phyloP scores from a whole-genome alignment of 495 filamentous ascomycete species.

The Sphaerosporella brunnea region DNA sequence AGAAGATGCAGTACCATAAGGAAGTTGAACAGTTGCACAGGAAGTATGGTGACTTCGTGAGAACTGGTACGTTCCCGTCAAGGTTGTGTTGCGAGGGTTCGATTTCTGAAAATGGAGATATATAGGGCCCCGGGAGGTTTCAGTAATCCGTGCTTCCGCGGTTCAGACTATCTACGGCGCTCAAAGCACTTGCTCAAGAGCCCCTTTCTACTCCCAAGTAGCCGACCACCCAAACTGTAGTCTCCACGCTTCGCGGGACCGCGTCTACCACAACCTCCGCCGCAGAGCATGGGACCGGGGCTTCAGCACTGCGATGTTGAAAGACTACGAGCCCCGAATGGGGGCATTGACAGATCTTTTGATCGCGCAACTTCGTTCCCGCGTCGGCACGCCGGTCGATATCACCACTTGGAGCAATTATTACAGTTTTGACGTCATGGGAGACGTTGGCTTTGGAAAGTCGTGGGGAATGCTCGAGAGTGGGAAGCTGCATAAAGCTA shows the following conservation, averaged over 20 bases:
- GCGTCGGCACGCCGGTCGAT: slow-evolving; percentile 26
- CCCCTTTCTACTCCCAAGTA: not conserved
- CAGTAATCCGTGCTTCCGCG: slow-evolving; percentile 34
- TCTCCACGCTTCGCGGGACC: not conserved
- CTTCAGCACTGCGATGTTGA: not conserved
- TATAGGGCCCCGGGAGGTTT: slow-evolving; percentile 40
- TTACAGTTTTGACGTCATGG: slow-evolving; percentile 56
- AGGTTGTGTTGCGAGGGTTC: no score
- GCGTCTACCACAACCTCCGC: not conserved
- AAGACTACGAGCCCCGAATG: not conserved
- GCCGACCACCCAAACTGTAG: not conserved
- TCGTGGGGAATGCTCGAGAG: slow-evolving; percentile 51
- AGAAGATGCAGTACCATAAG: slow-evolving; percentile 40
- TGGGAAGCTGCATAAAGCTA: slow-evolving; percentile 23
- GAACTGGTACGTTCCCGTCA: not conserved
- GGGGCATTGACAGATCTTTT: not conserved
- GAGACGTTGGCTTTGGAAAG: slow-evolving; percentile 52
- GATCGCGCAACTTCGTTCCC: not conserved
- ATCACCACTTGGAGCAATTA: slow-evolving; percentile 48
- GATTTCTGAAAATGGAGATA: no score
- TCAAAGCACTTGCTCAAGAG: not conserved
- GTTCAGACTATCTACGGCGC: not conserved
- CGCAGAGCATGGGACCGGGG: not conserved
- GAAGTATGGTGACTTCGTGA: slow-evolving; percentile 33
- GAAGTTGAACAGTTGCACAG: slow-evolving; percentile 37